phyloP scores from a whole-genome alignment of 2,329 filamentous ascomycete genomes.

The Stachybotrys elegans region DNA sequence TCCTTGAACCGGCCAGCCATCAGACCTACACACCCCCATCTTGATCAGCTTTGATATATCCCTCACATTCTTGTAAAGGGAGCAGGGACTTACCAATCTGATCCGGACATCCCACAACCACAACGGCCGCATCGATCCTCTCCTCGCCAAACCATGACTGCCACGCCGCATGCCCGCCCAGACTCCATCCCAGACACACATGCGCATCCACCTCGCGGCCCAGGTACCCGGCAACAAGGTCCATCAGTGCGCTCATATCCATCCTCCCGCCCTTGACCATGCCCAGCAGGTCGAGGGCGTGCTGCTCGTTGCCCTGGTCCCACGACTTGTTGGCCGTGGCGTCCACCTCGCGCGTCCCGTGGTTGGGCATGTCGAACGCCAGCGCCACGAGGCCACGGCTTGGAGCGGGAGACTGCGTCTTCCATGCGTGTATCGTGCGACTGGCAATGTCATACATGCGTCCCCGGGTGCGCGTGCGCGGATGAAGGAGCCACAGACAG shows the following conservation, averaged over 20 bases:
- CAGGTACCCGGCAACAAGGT: conserved; percentile 71
- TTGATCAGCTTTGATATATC: too few species aligned
- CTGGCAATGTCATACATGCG: conserved; percentile 72
- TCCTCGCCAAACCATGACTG: conserved; percentile 74
- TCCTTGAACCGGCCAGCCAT: conserved; percentile 74
- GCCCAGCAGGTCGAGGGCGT: conserved; percentile 90
- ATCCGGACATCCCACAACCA: conserved; percentile 86
- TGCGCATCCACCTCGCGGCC: conserved; percentile 52
- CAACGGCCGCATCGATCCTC: conserved; percentile 70
- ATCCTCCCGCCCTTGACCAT: conserved; percentile 66
- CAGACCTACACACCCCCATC: conserved; percentile 48
- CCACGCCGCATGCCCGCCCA: conserved; percentile 88
- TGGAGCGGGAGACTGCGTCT: conserved; percentile 32
- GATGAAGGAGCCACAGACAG: conserved; percentile 89
- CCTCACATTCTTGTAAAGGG: too few species aligned
- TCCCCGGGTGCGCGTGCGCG: conserved; percentile 63
- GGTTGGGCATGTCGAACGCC: conserved; percentile 89
- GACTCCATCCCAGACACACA: conserved; percentile 73
- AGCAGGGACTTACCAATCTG: conserved; percentile 54
- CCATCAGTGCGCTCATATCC: conserved; percentile 73
- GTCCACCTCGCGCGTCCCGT: conserved; percentile 69
- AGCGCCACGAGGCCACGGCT: conserved; percentile 67
- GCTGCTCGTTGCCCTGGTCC: conserved; percentile 70
- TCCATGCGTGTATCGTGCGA: conserved; percentile 65
- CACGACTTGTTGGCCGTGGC: conserved; percentile 69